These are phyloP conservation scores for Suillus bovinus DNA, from an alignment of 768 basidiomycete species.

Conservation along the genomic window DNA sequence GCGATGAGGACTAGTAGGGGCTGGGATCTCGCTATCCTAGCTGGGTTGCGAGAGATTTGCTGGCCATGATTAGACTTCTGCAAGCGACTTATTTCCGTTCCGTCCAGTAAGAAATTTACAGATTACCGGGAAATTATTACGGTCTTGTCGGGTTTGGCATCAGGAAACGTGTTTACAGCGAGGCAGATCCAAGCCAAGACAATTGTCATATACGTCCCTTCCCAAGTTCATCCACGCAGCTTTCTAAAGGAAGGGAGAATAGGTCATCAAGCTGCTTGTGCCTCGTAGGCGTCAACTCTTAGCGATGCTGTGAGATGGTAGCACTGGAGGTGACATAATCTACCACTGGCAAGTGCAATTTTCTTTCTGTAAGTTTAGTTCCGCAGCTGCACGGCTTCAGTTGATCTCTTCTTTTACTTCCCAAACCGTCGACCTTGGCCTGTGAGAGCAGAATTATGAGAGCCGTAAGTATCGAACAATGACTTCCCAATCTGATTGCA, in stretches of 20 bases:
- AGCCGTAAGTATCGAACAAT: conserved; percentile 18
- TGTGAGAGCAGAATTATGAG: conserved; percentile 12
- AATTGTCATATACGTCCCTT: conserved; percentile 9
- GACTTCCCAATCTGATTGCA: conserved; percentile 10
- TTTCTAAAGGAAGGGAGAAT: not conserved
- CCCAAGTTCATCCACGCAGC: not conserved
- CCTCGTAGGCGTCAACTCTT: not conserved
- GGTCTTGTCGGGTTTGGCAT: conserved; percentile 28
- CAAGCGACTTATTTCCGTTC: conserved; percentile 32
- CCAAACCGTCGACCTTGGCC: not conserved
- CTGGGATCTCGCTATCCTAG: conserved; percentile 8
- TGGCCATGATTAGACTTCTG: conserved; percentile 27
- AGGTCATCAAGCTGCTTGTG: not conserved
- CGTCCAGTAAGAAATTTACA: conserved; percentile 17
- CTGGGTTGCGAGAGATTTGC: conserved; percentile 22
- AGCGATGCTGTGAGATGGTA: not conserved
- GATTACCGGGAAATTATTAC: conserved; percentile 21
- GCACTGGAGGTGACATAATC: not conserved
- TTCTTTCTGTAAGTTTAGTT: conserved; percentile 1
- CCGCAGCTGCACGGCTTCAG: conserved; percentile 4
- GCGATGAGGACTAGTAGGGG: conserved; percentile 6
- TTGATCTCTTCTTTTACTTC: not conserved
- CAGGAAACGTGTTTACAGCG: conserved; percentile 31
- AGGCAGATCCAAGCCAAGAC: conserved; percentile 24
- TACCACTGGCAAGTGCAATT: not conserved